A percentile compares a stretch with the other conserved stretches of the same genome.
These are phyloP conservation scores for Boeremia lycopersici DNA, from an alignment of 2,329 filamentous ascomycete genomes.

Conservation along the genomic window DNA sequence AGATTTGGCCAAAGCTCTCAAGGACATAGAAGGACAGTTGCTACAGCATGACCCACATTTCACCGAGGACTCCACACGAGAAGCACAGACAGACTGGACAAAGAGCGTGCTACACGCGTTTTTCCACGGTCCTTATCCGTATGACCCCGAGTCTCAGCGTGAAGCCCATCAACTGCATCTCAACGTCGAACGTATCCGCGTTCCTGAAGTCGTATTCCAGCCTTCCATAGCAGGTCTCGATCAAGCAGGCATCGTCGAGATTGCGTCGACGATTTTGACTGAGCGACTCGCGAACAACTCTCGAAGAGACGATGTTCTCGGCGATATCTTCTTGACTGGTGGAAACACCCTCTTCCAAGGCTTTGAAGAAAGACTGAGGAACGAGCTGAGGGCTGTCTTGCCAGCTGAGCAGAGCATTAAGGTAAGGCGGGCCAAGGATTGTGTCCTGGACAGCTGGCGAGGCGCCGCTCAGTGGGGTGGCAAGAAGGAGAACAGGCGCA, in stretches of 20 bases:
- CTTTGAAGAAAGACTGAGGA: conserved; percentile 84
- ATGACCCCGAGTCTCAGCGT: conserved; percentile 77
- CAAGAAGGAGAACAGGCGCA: conserved; percentile 63
- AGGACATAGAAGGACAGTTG: conserved; percentile 80
- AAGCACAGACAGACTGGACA: conserved; percentile 93
- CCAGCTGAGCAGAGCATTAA: conserved; percentile 71
- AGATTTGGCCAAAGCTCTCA: conserved; percentile 76
- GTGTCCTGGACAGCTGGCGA: conserved; percentile 87
- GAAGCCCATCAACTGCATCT: conserved; percentile 89
- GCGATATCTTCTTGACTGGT: conserved; percentile 92
- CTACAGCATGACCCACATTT: conserved; percentile 87
- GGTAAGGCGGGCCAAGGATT: conserved; percentile 76
- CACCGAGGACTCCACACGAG: conserved; percentile 88
- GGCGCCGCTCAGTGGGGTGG: conserved; percentile 87
- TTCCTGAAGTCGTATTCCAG: conserved; percentile 92
- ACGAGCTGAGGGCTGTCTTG: conserved; percentile 70
- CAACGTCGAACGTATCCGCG: conserved; percentile 94
- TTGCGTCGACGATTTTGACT: conserved; percentile 85
- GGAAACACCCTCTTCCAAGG: conserved; percentile 85
- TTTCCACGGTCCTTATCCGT: conserved; percentile 83
- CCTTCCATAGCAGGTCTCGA: conserved; percentile 90
- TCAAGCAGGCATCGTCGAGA: conserved; percentile 91
- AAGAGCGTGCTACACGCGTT: conserved; percentile 91
- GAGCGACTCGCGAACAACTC: conserved; percentile 70
- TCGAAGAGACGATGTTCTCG: conserved; percentile 72